Conservation (phyloP, 495 filamentous ascomycete genomes). For the Diplogelasinospora grovesii region DNA sequence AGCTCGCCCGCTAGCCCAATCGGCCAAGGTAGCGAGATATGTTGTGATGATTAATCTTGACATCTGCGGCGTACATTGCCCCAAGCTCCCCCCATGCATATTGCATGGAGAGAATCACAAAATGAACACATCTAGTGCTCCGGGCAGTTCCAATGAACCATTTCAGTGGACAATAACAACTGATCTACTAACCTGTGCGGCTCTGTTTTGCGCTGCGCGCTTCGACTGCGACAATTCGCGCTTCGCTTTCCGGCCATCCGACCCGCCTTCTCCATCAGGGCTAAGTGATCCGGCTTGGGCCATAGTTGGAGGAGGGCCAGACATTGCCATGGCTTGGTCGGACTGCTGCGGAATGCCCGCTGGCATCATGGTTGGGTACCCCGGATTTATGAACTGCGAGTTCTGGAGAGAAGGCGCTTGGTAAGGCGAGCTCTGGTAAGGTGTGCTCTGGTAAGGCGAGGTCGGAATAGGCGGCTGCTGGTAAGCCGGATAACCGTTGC, state of each 20-base stretch:
- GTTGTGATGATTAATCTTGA: conserved; percentile 10
- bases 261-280: conserved; percentile 18
- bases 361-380: conserved; percentile 32
- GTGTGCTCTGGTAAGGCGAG: too few species aligned
- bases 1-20: neutral
- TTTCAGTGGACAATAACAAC: neutral
- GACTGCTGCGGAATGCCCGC: conserved; percentile 17
- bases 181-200: conserved; percentile 74
- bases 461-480: too few species aligned
- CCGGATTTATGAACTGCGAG: too few species aligned
- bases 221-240: conserved; percentile 91
- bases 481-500: too few species aligned
- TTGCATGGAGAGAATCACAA: too few species aligned
- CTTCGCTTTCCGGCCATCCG: conserved; percentile 52
- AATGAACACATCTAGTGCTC: neutral
- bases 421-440: too few species aligned
- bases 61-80: too few species aligned
- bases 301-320: conserved; percentile 14
- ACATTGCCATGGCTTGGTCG: conserved; percentile 18
- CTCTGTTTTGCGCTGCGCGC: conserved; percentile 91
- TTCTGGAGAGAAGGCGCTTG: too few species aligned
- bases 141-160: neutral
- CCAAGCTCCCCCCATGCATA: too few species aligned
- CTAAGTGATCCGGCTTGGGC: conserved; percentile 5
- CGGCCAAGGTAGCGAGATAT: neutral